phyloP scores from a whole-genome alignment of 139 green algal species.

The Yamagishiella unicocca region DNA sequence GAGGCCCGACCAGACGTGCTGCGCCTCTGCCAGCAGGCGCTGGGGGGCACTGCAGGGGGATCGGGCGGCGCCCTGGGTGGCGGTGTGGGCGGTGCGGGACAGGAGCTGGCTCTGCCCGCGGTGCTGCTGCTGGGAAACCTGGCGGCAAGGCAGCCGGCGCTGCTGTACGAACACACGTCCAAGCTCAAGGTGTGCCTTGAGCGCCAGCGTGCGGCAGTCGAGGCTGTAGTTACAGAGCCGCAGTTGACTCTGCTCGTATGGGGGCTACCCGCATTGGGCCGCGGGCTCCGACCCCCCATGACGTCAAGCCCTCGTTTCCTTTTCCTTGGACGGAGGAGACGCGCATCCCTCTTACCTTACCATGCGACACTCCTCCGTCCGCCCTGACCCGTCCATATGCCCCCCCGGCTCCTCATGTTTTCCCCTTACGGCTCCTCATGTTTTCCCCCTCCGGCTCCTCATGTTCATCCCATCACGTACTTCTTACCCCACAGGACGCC shows the following conservation, averaged over 20 bases:
- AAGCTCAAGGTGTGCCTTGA: slow-evolving; percentile 7
- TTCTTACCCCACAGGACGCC: slow-evolving; percentile 15
- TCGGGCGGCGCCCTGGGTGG: neutral
- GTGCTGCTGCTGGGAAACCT: slow-evolving; percentile 42
- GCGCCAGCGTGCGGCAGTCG: no score
- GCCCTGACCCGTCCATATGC: no score
- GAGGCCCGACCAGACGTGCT: slow-evolving; percentile 50
- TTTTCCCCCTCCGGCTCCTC: neutral
- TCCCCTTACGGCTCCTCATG: neutral
- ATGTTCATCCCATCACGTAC: neutral
- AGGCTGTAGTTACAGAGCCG: no score
- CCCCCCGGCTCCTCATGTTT: neutral
- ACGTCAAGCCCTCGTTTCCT: no score
- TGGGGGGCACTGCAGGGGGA: neutral
- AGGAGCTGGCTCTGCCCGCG: neutral
- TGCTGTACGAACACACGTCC: slow-evolving; percentile 23
- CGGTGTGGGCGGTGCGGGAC: neutral
- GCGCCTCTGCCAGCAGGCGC: slow-evolving; percentile 31
- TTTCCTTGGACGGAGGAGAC: no score
- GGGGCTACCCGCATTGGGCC: no score
- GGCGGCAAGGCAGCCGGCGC: neutral
- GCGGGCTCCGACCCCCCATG: no score
- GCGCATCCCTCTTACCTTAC: no score
- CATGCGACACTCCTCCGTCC: no score
- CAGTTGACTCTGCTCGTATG: no score